phyloP scores from a whole-genome alignment of 495 filamentous ascomycete genomes.

The Hypomontagnella submonticulosa region DNA sequence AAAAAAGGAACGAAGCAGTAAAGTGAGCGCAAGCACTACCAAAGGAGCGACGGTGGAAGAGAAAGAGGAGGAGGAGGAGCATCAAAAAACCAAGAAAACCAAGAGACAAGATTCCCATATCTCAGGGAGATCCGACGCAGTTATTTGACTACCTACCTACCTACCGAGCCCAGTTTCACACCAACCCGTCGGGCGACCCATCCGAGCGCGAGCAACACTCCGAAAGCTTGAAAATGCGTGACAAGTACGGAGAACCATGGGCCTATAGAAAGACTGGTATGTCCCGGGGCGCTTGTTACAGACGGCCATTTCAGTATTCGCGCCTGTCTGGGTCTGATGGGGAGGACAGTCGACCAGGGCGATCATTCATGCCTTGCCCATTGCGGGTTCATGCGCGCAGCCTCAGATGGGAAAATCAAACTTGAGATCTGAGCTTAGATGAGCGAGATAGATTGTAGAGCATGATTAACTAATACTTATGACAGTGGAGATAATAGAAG shows the following conservation, averaged over 20 bases:
- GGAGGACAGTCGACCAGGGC: slow-evolving; percentile 9
- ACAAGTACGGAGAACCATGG: neutral
- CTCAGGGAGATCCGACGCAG: neutral
- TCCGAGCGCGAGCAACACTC: slow-evolving; percentile 23
- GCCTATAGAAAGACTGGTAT: neutral
- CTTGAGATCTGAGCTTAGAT: neutral
- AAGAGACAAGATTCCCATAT: neutral
- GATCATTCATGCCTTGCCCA: slow-evolving; percentile 40
- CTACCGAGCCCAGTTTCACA: slow-evolving; percentile 14
- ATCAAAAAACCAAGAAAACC: slow-evolving; percentile 6
- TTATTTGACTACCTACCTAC: slow-evolving; percentile 11
- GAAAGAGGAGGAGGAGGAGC: slow-evolving; percentile 10
- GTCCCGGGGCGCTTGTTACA: slow-evolving; percentile 21
- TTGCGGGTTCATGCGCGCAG: slow-evolving; percentile 16
- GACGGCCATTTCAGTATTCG: neutral
- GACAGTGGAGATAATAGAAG: too few relatives aligned
- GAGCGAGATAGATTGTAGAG: neutral
- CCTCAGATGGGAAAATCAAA: slow-evolving; percentile 25
- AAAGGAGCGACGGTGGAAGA: slow-evolving; percentile 28
- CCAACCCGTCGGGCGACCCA: slow-evolving; percentile 25
- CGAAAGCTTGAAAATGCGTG: neutral
- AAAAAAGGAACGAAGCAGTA: slow-evolving; percentile 7
- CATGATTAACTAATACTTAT: neutral
- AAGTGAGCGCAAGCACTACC: slow-evolving; percentile 19
- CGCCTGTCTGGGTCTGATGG: slow-evolving; percentile 18